phyloP scores from a whole-genome alignment of 345 rosid genomes.

The Hibiscus syriacus region DNA sequence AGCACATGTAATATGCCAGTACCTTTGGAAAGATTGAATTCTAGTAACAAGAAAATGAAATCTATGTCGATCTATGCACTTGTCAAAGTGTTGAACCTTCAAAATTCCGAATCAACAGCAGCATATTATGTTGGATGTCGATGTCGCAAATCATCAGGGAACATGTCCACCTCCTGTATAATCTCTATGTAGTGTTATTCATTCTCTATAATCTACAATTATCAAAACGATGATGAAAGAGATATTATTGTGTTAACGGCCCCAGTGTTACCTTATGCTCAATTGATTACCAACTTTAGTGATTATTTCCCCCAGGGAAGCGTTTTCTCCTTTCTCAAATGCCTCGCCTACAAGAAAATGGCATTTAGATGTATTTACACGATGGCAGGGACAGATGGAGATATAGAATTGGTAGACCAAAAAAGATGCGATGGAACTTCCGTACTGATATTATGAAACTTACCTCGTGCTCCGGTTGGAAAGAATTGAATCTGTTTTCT shows the following conservation, averaged over 20 bases:
- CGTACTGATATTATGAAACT: slow-evolving; percentile 3
- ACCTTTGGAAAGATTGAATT: neutral
- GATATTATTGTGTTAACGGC: neutral
- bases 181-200: slow-evolving; percentile 2
- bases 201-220: neutral
- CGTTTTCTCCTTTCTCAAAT: slow-evolving; percentile 27
- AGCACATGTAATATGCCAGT: neutral
- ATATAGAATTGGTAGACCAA: neutral
- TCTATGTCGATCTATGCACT: slow-evolving; percentile 3
- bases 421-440: neutral
- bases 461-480: slow-evolving; percentile 63
- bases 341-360: slow-evolving; percentile 23
- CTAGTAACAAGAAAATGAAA: slow-evolving; percentile 9
- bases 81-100: slow-evolving; percentile 6
- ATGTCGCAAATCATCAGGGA: neutral
- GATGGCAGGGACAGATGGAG: neutral
- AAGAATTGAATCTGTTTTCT: slow-evolving; percentile 63
- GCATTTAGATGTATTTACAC: neutral
- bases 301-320: slow-evolving; percentile 28
- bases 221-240: neutral
- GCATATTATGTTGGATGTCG: neutral
- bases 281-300: slow-evolving; percentile 35
- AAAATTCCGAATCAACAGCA: neutral
- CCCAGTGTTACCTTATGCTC: slow-evolving; percentile 33
- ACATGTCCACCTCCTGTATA: slow-evolving; percentile 35